phyloP scores from a whole-genome alignment of 148 eudicot genomes.

The Amaranthus hypochondriacus region DNA sequence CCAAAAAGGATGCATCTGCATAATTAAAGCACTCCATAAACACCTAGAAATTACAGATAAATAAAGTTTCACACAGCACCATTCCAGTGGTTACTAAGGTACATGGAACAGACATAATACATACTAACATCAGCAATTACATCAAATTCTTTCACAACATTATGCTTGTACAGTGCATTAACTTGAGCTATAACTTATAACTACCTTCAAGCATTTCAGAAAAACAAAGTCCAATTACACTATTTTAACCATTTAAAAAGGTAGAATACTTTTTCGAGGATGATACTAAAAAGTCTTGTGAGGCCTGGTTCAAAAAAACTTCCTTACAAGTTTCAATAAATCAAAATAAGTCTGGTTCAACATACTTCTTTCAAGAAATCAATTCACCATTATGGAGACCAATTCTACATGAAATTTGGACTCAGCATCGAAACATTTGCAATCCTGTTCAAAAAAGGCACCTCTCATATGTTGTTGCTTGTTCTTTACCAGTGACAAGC shows the following conservation, averaged over 20 bases:
- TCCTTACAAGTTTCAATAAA: too few relatives aligned
- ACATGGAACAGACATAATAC: not conserved
- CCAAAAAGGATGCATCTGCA: slow-evolving; percentile 98
- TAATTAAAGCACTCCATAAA: slow-evolving; percentile 26
- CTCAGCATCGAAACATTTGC: too few relatives aligned
- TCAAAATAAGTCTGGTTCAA: not conserved
- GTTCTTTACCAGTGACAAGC: not conserved
- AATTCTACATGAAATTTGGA: not conserved
- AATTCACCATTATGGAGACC: not conserved
- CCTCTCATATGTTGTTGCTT: not conserved
- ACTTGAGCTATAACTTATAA: not conserved
- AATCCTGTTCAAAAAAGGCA: too few relatives aligned
- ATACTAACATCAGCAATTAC: not conserved
- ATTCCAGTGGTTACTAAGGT: too few relatives aligned
- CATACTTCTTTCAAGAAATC: not conserved
- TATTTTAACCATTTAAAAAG: not conserved
- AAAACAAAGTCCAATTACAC: not conserved
- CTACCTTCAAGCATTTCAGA: not conserved
- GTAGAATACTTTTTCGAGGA: too few relatives aligned
- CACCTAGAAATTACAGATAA: not conserved
- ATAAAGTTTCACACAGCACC: too few relatives aligned
- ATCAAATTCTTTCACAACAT: too few relatives aligned
- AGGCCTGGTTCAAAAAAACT: too few relatives aligned
- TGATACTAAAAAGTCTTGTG: too few relatives aligned
- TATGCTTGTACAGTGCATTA: not conserved